phyloP scores from a whole-genome alignment of 495 filamentous ascomycete genomes.

The Paragyromitra xinjiangensis region DNA sequence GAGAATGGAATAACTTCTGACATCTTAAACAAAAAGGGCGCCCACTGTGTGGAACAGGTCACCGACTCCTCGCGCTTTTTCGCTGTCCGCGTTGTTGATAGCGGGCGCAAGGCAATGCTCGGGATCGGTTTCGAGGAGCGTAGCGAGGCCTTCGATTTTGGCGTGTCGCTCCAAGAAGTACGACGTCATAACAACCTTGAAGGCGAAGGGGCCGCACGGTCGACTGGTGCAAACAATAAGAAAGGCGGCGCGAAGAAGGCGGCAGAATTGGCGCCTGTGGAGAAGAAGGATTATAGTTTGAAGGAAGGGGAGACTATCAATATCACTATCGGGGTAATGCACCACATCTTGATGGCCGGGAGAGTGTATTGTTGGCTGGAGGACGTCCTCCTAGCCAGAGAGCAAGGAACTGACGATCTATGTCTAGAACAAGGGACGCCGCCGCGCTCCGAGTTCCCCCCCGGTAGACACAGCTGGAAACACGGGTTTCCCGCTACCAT shows the following conservation, averaged over 20 bases:
- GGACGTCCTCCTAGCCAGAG: neutral
- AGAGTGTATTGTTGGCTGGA: conserved; percentile 56
- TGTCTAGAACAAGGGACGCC: conserved; percentile 57
- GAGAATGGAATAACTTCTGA: neutral
- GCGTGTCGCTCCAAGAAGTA: conserved; percentile 78
- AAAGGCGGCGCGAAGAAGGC: conserved; percentile 17
- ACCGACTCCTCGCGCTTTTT: conserved; percentile 81
- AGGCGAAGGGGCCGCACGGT: neutral
- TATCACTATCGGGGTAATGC: conserved; percentile 70
- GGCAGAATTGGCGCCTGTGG: conserved; percentile 55
- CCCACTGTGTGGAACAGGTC: conserved; percentile 72
- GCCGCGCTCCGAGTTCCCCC: conserved; percentile 55
- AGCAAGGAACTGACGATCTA: conserved; percentile 32
- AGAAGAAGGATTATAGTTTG: conserved; percentile 76
- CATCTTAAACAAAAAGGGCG: conserved; percentile 28
- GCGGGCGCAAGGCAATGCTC: conserved; percentile 73
- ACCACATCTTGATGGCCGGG: conserved; percentile 56
- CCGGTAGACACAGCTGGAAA: conserved; percentile 31
- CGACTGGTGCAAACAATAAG: conserved; percentile 14
- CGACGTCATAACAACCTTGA: conserved; percentile 57
- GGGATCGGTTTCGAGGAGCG: conserved; percentile 89
- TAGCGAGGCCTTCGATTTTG: conserved; percentile 82
- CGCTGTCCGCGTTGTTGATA: conserved; percentile 75
- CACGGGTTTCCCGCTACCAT: conserved; percentile 54
- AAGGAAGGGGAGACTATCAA: conserved; percentile 88